Conservation (phyloP, 1,139 yeast species). For the Geotrichum cucujoidarum region DNA sequence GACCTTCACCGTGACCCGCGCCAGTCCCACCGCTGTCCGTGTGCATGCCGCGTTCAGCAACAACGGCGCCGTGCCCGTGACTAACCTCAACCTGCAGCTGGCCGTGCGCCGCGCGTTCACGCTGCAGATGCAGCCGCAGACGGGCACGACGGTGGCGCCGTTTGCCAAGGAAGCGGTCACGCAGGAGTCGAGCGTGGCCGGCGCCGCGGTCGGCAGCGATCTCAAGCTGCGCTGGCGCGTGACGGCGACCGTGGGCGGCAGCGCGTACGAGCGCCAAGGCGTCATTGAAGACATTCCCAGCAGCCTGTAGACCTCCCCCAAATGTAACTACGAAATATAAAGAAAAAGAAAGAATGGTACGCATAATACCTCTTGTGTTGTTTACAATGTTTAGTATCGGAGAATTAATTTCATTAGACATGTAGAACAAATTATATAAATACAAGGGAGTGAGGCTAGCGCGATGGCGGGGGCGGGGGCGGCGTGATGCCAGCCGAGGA, state of each 20-base stretch:
- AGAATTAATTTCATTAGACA: too few species aligned
- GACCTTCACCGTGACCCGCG: constrained; percentile 44
- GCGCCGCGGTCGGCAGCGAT: constrained; percentile 36
- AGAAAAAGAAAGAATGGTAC: background rate
- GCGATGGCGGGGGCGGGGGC: constrained; percentile 8
- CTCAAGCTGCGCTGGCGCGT: constrained; percentile 81
- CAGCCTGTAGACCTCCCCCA: background rate
- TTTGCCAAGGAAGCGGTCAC: constrained; percentile 49
- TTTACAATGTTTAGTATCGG: too few species aligned
- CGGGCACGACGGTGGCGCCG: constrained; percentile 52
- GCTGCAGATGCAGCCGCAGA: constrained; percentile 64
- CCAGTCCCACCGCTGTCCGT: constrained; percentile 40
- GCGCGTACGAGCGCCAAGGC: constrained; percentile 24
- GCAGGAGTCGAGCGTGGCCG: constrained; percentile 58
- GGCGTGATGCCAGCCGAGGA: constrained; percentile 4
- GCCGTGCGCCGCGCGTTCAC: constrained; percentile 78
- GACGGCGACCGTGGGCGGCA: constrained; percentile 45
- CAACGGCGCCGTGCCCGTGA: constrained; percentile 39
- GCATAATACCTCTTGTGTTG: too few species aligned
- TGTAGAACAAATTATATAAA: background rate
- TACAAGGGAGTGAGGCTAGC: background rate
- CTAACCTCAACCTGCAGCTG: constrained; percentile 59
- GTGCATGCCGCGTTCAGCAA: constrained; percentile 49
- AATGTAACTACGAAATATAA: background rate
- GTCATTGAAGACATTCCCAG: constrained; percentile 20